Percentiles rank a stretch among this genome's conserved stretches.
phyloP scores from a whole-genome alignment of 441 rosid genomes.

The Gossypium aridum region DNA sequence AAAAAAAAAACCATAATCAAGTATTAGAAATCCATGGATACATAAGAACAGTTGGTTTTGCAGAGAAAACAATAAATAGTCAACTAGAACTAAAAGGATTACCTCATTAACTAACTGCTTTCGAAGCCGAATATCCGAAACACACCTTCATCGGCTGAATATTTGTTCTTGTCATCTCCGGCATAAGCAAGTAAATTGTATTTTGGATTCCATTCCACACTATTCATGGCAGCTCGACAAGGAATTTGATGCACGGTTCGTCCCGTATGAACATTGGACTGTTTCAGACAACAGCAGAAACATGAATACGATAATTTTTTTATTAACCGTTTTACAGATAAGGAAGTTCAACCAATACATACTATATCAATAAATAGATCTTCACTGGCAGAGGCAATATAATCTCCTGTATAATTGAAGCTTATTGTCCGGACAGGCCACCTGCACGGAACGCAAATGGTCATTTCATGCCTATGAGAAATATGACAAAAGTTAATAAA shows the following conservation, averaged over 20 bases:
- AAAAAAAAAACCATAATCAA: not conserved
- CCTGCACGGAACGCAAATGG: conserved; percentile 34
- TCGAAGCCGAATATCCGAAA: conserved; percentile 78
- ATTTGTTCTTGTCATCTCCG: conserved; percentile 97
- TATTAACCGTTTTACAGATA: not conserved
- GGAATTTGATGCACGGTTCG: conserved; percentile 87
- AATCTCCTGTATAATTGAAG: conserved; percentile 80
- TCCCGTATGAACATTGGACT: conserved; percentile 86
- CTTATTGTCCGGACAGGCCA: conserved; percentile 99
- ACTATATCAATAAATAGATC: conserved; percentile 89
- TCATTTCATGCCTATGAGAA: not conserved
- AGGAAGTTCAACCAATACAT: conserved; percentile 20
- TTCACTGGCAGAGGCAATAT: conserved; percentile 94
- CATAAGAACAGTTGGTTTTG: not conserved
- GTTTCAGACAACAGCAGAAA: conserved; percentile 19
- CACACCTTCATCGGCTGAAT: conserved; percentile 86
- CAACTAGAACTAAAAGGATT: not conserved
- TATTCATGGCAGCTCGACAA: conserved; percentile 94
- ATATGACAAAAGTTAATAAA: not conserved
- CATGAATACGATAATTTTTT: not conserved
- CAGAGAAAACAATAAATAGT: not conserved
- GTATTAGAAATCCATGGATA: not conserved
- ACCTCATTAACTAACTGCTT: conserved; percentile 20
- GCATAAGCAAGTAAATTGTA: conserved; percentile 90
- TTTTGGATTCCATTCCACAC: conserved; percentile 97